phyloP scores from a whole-genome alignment of 495 filamentous ascomycete genomes.

The Annulohypoxylon bovei region DNA sequence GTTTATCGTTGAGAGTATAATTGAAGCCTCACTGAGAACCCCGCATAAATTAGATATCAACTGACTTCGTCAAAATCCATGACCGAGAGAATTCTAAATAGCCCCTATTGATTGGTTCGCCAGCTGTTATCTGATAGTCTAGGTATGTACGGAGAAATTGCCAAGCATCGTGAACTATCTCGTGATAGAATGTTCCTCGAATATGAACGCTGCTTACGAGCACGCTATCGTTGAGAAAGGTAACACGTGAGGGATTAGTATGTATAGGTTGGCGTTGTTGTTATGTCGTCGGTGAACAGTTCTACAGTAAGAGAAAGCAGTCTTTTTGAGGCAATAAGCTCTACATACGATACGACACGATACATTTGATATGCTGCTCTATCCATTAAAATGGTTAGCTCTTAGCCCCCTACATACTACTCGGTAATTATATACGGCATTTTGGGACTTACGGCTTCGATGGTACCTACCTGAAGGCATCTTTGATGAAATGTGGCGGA shows the following conservation, averaged over 20 bases:
- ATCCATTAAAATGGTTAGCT: not conserved
- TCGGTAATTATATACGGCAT: constrained; percentile 1
- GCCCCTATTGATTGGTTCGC: constrained; percentile 9
- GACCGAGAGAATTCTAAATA: constrained; percentile 3
- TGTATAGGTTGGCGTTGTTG: not conserved
- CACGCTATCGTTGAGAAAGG: not conserved
- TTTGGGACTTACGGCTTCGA: not conserved
- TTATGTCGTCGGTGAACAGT: not conserved
- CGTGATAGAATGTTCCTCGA: not conserved
- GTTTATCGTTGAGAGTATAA: not conserved
- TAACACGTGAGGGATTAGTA: not conserved
- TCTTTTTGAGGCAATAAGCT: not conserved
- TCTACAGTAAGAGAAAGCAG: not conserved
- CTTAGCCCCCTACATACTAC: not conserved
- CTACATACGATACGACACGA: not conserved
- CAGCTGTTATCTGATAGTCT: not conserved
- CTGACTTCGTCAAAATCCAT: not conserved
- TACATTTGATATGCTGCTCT: not conserved
- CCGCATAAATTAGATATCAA: constrained; percentile 7
- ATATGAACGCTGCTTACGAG: not conserved
- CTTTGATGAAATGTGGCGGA: not conserved
- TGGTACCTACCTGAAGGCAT: not conserved
- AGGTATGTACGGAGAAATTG: not conserved
- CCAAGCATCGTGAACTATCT: not conserved
- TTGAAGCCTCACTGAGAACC: not conserved